Percentiles rank a stretch among this genome's conserved stretches.
These are phyloP conservation scores for Oryza australiensis DNA, from an alignment of 176 grass and related monocot genomes.

Conservation along the genomic window DNA sequence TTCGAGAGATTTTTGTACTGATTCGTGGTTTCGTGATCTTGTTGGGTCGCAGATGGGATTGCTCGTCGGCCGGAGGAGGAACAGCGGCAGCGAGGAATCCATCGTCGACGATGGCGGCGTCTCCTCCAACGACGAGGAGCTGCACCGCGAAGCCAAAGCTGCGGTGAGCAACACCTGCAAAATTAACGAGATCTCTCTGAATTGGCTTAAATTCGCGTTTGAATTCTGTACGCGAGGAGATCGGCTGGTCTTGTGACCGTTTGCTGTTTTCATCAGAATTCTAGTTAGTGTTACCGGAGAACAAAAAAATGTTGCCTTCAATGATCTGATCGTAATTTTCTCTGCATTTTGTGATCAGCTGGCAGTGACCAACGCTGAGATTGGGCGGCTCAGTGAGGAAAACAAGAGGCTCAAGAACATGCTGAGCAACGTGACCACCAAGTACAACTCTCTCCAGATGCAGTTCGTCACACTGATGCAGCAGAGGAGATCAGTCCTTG, in stretches of 20 bases:
- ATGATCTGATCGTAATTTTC: background rate
- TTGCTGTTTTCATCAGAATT: too few relatives aligned
- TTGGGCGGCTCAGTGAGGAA: conserved; percentile 65
- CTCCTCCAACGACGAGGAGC: conserved; percentile 39
- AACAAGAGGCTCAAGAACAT: conserved; percentile 56
- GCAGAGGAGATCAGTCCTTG: conserved; percentile 22
- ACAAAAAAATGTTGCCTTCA: too few relatives aligned
- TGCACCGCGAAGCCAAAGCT: conserved; percentile 41
- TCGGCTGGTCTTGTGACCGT: too few relatives aligned
- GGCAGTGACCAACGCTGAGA: conserved; percentile 54
- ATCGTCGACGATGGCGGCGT: conserved; percentile 58
- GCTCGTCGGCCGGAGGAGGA: conserved; percentile 45
- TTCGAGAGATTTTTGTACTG: background rate
- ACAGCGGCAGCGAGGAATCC: conserved; percentile 77
- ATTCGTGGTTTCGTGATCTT: background rate
- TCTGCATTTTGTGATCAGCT: conserved; percentile 39
- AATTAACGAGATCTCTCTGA: background rate
- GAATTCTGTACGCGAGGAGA: too few relatives aligned
- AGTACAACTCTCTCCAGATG: conserved; percentile 54
- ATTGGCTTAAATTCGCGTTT: too few relatives aligned
- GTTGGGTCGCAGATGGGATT: conserved; percentile 29
- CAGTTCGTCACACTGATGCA: conserved; percentile 54
- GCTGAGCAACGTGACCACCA: conserved; percentile 48
- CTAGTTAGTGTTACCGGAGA: too few relatives aligned
- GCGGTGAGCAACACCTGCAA: conserved; percentile 42